Base-by-base conservation (phyloP, 192 early-diverging fungal species). In the Coemansia sp. region DNA sequence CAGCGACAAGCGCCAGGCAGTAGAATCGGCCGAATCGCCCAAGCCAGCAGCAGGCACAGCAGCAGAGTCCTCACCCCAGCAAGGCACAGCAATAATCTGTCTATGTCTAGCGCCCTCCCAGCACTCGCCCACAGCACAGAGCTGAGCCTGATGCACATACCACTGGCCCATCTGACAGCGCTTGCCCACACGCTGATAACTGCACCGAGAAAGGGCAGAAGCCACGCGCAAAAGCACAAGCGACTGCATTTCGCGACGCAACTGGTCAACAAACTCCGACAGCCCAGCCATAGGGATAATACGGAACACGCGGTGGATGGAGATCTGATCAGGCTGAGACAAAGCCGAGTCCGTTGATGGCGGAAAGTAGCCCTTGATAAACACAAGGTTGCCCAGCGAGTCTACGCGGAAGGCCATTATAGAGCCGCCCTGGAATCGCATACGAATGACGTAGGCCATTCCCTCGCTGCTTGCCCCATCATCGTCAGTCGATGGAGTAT, bases 101-200 rank as follows among this genome's bases (percentile, higher is more conserved):
- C 75, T 66, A 31, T 77, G 71, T 0, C 76, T 38, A 2, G 69
- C 63, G 48, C 73, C 73, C 45, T 73, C 63, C 76, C 76, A 77
- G 69, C 69, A 72, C 67, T 83, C 80, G 63, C 80, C 80, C 0
- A 83, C 73, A 6, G 77, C 80, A 23, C 80, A 83, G 48, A 72
- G 64, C 67, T 83, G 80, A 64, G 80, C 74, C 80, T 83, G 80
- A 42, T 83, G 80, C 29, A 83, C 80, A 31, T 75, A 74, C 75
- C 80, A 83, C 32, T 66, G 76, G 5, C 80, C 80, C 70, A 76
- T 76, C 65, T 76, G 74, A 23, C 74, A 76, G 42, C 64, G 64
- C 50, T 62, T 50, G 29, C 45, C 69, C 0, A 12, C 17, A 0
- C 64, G 61, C 44, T 55, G 67, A 29, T 69, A 68, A 45, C 51